phyloP scores from a whole-genome alignment of 78 protist species.

The Acrasis kona region DNA sequence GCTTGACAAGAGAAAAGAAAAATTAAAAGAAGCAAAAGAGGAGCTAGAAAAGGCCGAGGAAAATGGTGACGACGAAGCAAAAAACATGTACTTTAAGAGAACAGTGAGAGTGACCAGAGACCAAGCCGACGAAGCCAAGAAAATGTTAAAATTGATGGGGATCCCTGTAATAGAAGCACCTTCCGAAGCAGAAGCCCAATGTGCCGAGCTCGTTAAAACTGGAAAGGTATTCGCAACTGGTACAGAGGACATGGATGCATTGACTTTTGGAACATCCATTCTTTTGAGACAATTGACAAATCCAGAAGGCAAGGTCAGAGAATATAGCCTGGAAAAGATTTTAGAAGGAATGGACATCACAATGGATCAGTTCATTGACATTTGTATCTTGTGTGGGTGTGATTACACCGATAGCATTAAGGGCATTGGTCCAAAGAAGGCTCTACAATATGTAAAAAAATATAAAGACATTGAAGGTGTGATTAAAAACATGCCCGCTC shows the following conservation, averaged over 20 bases:
- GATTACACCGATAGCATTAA: slow-evolving; percentile 79
- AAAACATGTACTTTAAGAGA: slow-evolving; percentile 57
- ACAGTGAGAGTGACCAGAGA: slow-evolving; percentile 68
- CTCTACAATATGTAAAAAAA: slow-evolving; percentile 44
- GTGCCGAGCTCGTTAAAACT: slow-evolving; percentile 69
- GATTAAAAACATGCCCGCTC: slow-evolving; percentile 44
- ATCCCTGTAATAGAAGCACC: slow-evolving; percentile 89
- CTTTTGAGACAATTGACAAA: slow-evolving; percentile 67
- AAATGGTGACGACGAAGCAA: slow-evolving; percentile 63
- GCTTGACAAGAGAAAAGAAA: slow-evolving; percentile 76
- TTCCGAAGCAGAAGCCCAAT: slow-evolving; percentile 98
- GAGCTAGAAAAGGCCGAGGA: slow-evolving; percentile 64
- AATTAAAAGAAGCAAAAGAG: slow-evolving; percentile 63
- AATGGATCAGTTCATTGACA: slow-evolving; percentile 86
- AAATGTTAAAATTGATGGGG: slow-evolving; percentile 90
- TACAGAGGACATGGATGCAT: slow-evolving; percentile 97
- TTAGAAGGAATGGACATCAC: slow-evolving; percentile 60
- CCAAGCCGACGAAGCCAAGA: slow-evolving; percentile 83
- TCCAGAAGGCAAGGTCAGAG: slow-evolving; percentile 73
- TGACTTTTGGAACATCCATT: slow-evolving; percentile 79
- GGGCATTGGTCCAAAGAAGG: slow-evolving; percentile 75
- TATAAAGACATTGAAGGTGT: slow-evolving; percentile 53
- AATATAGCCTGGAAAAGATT: slow-evolving; percentile 44
- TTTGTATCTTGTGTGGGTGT: slow-evolving; percentile 92
- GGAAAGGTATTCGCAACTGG: slow-evolving; percentile 66